Base-by-base conservation (phyloP, 2,329 filamentous ascomycete genomes). In the Fusarium sp. region DNA sequence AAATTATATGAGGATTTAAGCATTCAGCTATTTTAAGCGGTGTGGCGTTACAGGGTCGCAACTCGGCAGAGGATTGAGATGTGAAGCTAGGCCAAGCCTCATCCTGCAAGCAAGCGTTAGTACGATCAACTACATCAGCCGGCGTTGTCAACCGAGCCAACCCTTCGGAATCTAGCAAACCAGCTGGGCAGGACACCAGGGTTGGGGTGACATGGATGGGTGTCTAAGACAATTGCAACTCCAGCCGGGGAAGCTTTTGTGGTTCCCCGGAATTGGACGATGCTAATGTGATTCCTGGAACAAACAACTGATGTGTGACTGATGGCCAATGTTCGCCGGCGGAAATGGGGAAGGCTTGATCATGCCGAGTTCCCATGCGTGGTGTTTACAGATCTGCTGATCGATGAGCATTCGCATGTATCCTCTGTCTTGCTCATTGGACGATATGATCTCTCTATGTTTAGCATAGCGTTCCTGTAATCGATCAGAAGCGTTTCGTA, bases 111-210 rank as follows among this genome's bases (percentile, higher is more conserved):
- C 66, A 75, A 73, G 58, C 56, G 59, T 67, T 69, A 67, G 58
- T 45, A 68, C 41, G 68, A 56, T 62, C 45, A 68, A 68, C 58
- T 28, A 63, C 52, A 51, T 42, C 52, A 56, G 41, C 58, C 62
- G 61, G 75, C 52, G 62, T 66, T 60, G 45, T 41, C 63, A 62
- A 72, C 71, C 68, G 75, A 77, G 72, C 74, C 75, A 77, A 62
- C 56, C 67, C 69, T 76, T 74, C 75, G 75, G 75, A 77, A 78
- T 74, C 73, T 56, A 45, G 56, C 64, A 66, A 62, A 51, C 74
- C 74, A 72, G 66, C 75, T 68, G 65, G 66, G 54, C 66, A 72
- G 74, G 73, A 64, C 63, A 62, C 50, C 51, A 36, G 63, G 62
- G 56, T 57, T 62, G 59, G 51, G 48, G 55, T 59, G 62, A 62